Evolutionary conservation across 495 filamentous ascomycete species (phyloP).

Genomic region (Clohesyomyces aquaticus): DNA sequence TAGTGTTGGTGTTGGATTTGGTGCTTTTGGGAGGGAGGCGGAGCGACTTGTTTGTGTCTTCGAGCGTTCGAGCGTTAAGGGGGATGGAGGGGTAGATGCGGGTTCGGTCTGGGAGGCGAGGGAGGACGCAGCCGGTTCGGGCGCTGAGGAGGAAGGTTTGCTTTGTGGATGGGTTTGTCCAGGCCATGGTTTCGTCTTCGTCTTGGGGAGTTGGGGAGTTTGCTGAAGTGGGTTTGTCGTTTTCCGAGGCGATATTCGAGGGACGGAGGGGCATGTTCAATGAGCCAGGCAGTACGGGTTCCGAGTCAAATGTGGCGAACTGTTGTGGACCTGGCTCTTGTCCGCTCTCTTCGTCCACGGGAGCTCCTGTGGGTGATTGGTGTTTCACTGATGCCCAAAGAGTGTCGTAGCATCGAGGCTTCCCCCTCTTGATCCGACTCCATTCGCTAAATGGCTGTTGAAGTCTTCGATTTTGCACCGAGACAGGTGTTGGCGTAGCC

Average conservation of each 20-base stretch:
- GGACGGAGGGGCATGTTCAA: background rate
- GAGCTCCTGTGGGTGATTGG: background rate
- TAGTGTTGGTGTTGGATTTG: background rate
- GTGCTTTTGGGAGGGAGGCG: conserved; percentile 11
- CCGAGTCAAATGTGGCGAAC: conserved; percentile 2
- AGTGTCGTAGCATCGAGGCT: conserved; percentile 40
- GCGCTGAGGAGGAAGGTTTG: conserved; percentile 60
- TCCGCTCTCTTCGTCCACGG: background rate
- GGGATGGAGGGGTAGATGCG: background rate
- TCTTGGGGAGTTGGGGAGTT: conserved; percentile 34
- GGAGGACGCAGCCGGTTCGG: conserved; percentile 63
- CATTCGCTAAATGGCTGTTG: conserved; percentile 59
- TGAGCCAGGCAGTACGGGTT: conserved; percentile 6
- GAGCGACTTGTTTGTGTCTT: conserved; percentile 25
- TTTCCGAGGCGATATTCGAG: background rate
- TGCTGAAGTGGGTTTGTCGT: background rate
- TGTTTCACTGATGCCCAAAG: conserved; percentile 28
- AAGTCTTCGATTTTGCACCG: background rate
- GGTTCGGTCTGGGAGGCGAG: conserved; percentile 8
- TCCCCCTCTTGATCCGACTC: conserved; percentile 70
- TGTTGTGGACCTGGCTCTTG: background rate
- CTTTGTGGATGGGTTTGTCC: conserved; percentile 71
- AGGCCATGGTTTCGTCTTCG: conserved; percentile 53
- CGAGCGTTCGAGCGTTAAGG: background rate
- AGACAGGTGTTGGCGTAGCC: background rate